phyloP scores from a whole-genome alignment of 2,329 filamentous ascomycete genomes.

The Cladosporium sp. region DNA sequence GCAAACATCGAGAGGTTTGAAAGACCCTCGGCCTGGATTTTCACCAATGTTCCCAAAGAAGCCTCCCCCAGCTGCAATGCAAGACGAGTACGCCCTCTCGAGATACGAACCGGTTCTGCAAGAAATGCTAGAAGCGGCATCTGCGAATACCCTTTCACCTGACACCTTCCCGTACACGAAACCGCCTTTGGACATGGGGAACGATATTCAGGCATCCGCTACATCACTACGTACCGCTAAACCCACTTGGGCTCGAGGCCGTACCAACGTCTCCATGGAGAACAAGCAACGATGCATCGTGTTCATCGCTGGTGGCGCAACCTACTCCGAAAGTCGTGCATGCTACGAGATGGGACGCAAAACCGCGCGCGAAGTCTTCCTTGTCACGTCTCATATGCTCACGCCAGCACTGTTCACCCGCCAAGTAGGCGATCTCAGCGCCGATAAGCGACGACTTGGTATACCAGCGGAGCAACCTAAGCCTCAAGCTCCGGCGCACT shows the following conservation, averaged over 20 bases:
- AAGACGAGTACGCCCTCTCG: constrained; percentile 80
- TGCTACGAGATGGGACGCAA: constrained; percentile 84
- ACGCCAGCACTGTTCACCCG: constrained; percentile 80
- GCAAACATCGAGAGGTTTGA: constrained; percentile 69
- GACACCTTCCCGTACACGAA: constrained; percentile 53
- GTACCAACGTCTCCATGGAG: constrained; percentile 65
- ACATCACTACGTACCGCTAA: constrained; percentile 86
- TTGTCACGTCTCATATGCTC: constrained; percentile 90
- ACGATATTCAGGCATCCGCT: constrained; percentile 52
- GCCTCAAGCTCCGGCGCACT: constrained; percentile 78
- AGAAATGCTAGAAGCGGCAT: constrained; percentile 74
- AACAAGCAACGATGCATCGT: constrained; percentile 89
- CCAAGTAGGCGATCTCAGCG: constrained; percentile 77
- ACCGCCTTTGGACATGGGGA: constrained; percentile 61
- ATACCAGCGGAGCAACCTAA: constrained; percentile 79
- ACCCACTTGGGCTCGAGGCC: constrained; percentile 90
- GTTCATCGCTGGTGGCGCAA: constrained; percentile 93
- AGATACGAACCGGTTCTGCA: constrained; percentile 83
- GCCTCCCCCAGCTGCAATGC: constrained; percentile 52
- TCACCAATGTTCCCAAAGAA: constrained; percentile 74
- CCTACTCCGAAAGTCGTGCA: constrained; percentile 82
- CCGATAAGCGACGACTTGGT: constrained; percentile 73
- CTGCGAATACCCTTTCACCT: constrained; percentile 45
- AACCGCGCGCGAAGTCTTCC: constrained; percentile 78
- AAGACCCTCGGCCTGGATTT: constrained; percentile 69